Evolutionary conservation across 2,329 filamentous ascomycete species (phyloP), one percentile per base, ranked within the genome.

Genomic region (Curvularia spicifera): DNA sequence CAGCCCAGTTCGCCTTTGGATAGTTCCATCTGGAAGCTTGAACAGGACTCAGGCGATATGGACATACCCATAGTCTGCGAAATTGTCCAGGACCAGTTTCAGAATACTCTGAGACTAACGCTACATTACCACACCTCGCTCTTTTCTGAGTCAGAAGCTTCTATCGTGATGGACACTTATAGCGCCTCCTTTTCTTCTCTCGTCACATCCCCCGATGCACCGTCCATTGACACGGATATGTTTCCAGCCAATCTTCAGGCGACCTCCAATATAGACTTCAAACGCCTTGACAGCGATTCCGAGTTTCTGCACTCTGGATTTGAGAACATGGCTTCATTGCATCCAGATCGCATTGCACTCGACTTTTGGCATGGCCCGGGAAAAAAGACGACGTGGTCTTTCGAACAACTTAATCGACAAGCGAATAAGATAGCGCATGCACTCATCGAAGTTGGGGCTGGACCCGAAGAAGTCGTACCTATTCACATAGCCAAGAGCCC

Each of bases 1-100:
- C 87, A 89, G 43, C 81, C 84, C 0, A 69, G 80, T 6, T 54
- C 63, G 9, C 60, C 73, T 1, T 71, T 86, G 7, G 78, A 86
- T 60, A 29, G 73, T n/a, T 62, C 69, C 1, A 78, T 86, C 35
- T 87, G 84, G 84, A 78, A 71, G 20, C 67, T 84, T 26, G 68
- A 82, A 45, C 73, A 81, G 9, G 84, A 87, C 46, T 68, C 78
- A 49, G 83, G 85, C 31, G 79, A 84, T 5, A 93, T 93, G 89
- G 89, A 91, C 73, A 80, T 89, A 15, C 90, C 91, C 0, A 74
- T 96, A 42, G 89, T 96, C 12, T 89, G 91, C 61, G 93, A 96
- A 71, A 75, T 95, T 3, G 78, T 85, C 4, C 90, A 90, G 0
- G 79, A 84, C 45, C 71, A 79, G 2, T 70, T 71, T 8, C 63